Percentiles rank a stretch among this genome's conserved stretches.
Conservation (phyloP, 1,284 basidiomycete species). For the Somion occarium region DNA sequence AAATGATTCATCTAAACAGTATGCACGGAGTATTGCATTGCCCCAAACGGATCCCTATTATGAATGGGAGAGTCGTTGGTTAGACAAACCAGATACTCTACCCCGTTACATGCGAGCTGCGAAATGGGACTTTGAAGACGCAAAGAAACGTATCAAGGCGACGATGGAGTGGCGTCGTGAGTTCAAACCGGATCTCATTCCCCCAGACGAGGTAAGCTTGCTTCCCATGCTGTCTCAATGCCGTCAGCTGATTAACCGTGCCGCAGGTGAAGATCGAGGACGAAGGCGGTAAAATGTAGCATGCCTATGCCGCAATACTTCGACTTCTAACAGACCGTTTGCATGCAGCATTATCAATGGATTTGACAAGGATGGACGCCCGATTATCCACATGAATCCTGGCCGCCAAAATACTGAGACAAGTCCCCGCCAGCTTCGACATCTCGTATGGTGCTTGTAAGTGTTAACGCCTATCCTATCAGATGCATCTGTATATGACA, state of each 20-base stretch:
- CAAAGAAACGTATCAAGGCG: constrained; percentile 68
- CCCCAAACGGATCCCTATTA: constrained; percentile 67
- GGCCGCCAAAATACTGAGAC: constrained; percentile 78
- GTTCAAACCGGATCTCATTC: constrained; percentile 77
- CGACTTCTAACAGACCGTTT: not conserved
- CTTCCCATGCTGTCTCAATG: not conserved
- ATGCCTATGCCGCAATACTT: constrained; percentile 8
- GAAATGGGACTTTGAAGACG: constrained; percentile 78
- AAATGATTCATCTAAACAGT: constrained; percentile 36
- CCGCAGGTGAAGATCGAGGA: constrained; percentile 62
- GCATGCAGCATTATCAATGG: constrained; percentile 66
- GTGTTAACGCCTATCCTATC: constrained; percentile 27
- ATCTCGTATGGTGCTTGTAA: constrained; percentile 81
- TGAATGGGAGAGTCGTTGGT: constrained; percentile 73
- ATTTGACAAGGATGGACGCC: constrained; percentile 78
- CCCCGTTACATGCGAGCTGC: constrained; percentile 81
- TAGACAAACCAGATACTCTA: constrained; percentile 68
- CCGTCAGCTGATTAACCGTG: not conserved
- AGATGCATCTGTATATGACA: not conserved
- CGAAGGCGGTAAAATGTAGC: constrained; percentile 84
- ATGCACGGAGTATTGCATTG: constrained; percentile 56
- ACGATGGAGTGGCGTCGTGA: constrained; percentile 82
- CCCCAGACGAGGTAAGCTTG: constrained; percentile 62
- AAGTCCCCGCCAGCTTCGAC: constrained; percentile 71
- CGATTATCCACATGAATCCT: constrained; percentile 81